Base-by-base conservation (phyloP, 2,329 filamentous ascomycete species). In the Fusarium kyushuense region DNA sequence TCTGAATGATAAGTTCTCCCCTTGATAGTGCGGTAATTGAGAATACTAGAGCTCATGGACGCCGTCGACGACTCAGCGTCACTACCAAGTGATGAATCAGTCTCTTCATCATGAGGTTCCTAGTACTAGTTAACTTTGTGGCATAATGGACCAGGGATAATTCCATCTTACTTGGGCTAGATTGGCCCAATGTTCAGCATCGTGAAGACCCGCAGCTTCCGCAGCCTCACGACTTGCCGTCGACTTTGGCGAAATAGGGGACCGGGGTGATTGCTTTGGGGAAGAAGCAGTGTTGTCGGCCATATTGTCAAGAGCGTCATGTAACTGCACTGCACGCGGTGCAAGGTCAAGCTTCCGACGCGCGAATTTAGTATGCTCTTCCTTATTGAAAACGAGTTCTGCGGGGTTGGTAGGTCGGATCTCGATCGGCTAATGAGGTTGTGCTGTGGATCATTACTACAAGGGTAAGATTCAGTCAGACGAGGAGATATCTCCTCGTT, bases 1-100 rank as follows among this genome's bases (percentile, higher is more conserved):
- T 67, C 65, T 0, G 65, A 68, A 14, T 67, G 65, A 16, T 55
- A 67, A 1, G 65, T 68, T 29, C 65, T 54, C 8, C 65, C 65
- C 7, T 68, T 52, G 12, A 67, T 68, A 7, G 65, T 67, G 5
- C 65, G 54, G 7, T 67, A 67, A 11, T 52, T 49, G 2, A 67
- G 27, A 16, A 67, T 67, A 5, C 64, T 67, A 5, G 65, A 67
- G 5, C 46, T 49, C n/a, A 67, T 64, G 7, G 65, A 67, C 12
- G 65, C 65, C 17, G 65, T 68, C 3, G 65, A 68, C 3, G 65
- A 68, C 14, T 64, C 64, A 2, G 46, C 40, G 3, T 47, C 53
- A 3, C 43, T 38, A 1, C 59, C 54, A 27, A 65, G 41, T 5
- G 53, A 25, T 3, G 64, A 67, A 27, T 67, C 64, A 12, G 21